These are phyloP conservation scores for Penicillium crustosum DNA, from an alignment of 2,329 filamentous ascomycete species.

Conservation along the genomic window DNA sequence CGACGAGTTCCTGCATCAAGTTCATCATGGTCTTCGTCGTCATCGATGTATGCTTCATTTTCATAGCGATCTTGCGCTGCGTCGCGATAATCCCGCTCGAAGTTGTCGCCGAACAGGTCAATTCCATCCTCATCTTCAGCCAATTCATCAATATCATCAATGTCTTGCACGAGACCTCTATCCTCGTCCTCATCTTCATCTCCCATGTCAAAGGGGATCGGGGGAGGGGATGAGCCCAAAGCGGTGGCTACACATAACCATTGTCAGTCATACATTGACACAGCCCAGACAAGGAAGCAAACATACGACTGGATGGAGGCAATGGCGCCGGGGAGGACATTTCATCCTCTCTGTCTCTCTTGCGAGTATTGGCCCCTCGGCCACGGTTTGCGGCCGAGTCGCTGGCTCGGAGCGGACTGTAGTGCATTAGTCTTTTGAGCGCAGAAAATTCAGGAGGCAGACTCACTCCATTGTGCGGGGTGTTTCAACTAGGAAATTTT, in stretches of 20 bases:
- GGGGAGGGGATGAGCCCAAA: constrained; percentile 58
- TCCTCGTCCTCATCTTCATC: constrained; percentile 53
- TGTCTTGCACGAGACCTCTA: constrained; percentile 60
- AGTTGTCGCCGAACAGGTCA: constrained; percentile 67
- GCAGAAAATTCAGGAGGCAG: constrained; percentile 3
- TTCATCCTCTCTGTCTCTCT: constrained; percentile 64
- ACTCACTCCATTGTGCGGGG: constrained; percentile 36
- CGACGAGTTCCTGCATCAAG: constrained; percentile 59
- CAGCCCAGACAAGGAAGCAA: constrained; percentile 14
- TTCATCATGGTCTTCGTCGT: constrained; percentile 64
- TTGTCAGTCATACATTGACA: constrained; percentile 12
- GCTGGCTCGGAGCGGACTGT: constrained; percentile 68
- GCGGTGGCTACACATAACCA: constrained; percentile 16
- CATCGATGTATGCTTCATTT: constrained; percentile 60
- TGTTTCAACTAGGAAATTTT: constrained; percentile 6
- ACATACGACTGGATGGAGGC: constrained; percentile 64
- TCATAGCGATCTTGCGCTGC: constrained; percentile 54
- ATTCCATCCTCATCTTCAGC: constrained; percentile 70
- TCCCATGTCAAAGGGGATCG: constrained; percentile 52
- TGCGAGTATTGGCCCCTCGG: constrained; percentile 55
- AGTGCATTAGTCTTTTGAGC: constrained; percentile 12
- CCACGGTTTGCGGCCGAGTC: constrained; percentile 83
- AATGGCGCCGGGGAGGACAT: constrained; percentile 57
- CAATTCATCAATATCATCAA: constrained; percentile 67
- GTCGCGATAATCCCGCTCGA: constrained; percentile 61